These are phyloP conservation scores for Quercus alba DNA, from an alignment of 306 rosid species.

Conservation along the genomic window DNA sequence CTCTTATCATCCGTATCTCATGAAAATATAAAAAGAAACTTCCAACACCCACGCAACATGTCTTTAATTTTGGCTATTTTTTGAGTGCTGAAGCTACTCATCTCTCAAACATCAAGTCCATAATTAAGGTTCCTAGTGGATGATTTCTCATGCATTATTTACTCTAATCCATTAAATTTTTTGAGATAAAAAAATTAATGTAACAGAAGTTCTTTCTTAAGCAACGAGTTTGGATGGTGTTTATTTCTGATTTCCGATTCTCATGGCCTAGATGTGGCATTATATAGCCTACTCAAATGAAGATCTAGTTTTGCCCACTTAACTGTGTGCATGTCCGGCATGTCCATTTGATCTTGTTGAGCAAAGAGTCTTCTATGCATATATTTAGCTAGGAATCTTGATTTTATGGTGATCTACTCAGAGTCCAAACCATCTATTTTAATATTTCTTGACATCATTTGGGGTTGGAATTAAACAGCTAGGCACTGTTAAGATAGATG, in stretches of 20 bases:
- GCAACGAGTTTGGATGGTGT: background rate
- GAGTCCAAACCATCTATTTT: background rate
- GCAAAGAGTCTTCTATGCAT: background rate
- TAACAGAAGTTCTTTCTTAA: background rate
- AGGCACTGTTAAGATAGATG: background rate
- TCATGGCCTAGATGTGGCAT: background rate
- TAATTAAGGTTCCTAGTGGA: background rate
- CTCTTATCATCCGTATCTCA: background rate
- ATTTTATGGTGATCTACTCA: background rate
- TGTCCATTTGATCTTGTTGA: background rate
- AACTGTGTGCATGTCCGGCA: background rate
- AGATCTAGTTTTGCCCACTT: background rate
- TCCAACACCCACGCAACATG: background rate
- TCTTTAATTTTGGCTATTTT: background rate
- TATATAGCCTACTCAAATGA: background rate
- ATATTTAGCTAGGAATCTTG: background rate
- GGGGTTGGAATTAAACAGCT: background rate
- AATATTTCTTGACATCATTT: background rate
- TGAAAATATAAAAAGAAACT: background rate
- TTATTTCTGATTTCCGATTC: background rate
- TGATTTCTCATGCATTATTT: slow-evolving; percentile 1
- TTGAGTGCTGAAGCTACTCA: background rate
- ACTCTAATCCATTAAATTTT: background rate
- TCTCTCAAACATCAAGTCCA: background rate
- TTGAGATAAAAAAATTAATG: background rate